Base-by-base conservation (phyloP, 306 rosid genomes). In the Rosa multiflora region DNA sequence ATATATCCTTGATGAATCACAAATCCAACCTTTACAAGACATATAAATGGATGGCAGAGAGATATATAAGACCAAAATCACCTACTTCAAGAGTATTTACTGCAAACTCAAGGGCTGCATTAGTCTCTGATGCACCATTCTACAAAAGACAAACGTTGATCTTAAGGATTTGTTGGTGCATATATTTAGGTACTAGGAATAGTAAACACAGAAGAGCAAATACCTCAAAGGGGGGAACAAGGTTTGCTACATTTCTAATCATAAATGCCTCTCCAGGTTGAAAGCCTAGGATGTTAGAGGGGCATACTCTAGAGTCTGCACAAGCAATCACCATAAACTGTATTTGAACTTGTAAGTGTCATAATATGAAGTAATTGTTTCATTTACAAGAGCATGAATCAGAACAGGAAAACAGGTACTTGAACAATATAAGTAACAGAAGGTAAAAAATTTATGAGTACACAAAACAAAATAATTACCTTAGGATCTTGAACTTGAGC, bases 241-340 rank as follows among this genome's bases (percentile, higher is more conserved):
- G 92, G 82, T 95, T 95, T 13, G 97, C 99, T 46, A 95, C 86
- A 71, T 95, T 95, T 29, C 99, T 89, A 68, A 90, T 87, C 87
- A 85, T 90, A 73, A 95, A 95, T 18, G 85, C 99, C 47, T 95
- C 98, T 10, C 99, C 98, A 3, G 99, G 99, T 88, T 90, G 90
- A 82, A 95, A 88, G 81, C 98, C 96, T 46, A 92, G 90, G 66
- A 93, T 79, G 85, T 90, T 93, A 58, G 99, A 92, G 72, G 97
- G 99, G 78, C 99, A 95, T 37, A 95, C 98, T 78, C 98, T 90
- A 55, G 98, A 95, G 83, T 93, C 98, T 87, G 91, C 98, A 87
- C 99, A 95, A 84, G 89, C 92, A 83, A 95, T 93, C 78, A 91
- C 98, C 98, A 95, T 79, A 82, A 92, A 92, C 99, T 92, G 93